Percentiles rank a stretch among this genome's conserved stretches.
Conservation (phyloP, 2,329 filamentous ascomycete genomes). For the Pseudocercospora fijiensis region DNA sequence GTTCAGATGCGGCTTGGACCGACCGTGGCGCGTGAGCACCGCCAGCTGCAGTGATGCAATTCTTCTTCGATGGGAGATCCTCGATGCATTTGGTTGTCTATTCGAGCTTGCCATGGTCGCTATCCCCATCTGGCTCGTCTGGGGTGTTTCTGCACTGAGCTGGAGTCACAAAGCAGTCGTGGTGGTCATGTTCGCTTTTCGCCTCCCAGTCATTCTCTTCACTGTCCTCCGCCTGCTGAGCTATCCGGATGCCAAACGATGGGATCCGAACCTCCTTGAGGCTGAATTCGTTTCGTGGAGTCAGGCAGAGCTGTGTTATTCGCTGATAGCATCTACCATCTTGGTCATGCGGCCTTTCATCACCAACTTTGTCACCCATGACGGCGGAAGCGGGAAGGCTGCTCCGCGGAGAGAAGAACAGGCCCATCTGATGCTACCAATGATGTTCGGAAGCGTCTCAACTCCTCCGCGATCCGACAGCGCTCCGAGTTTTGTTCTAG, state of each 20-base stretch:
- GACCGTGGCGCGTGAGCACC: conserved; percentile 17
- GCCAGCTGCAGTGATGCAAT: conserved; percentile 5
- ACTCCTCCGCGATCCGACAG: neutral
- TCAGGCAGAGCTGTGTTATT: conserved; percentile 23
- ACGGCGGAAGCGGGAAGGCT: conserved; percentile 7
- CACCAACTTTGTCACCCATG: conserved; percentile 22
- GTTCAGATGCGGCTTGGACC: conserved; percentile 21
- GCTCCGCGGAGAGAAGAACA: neutral
- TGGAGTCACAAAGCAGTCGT: conserved; percentile 6
- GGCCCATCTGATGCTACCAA: neutral
- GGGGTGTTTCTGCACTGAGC: conserved; percentile 3
- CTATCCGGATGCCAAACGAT: conserved; percentile 13
- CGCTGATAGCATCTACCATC: conserved; percentile 25
- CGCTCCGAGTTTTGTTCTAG: neutral
- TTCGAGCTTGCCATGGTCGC: conserved; percentile 15
- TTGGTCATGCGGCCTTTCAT: conserved; percentile 21
- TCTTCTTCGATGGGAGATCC: conserved; percentile 8
- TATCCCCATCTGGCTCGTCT: conserved; percentile 17
- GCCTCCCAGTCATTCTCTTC: conserved; percentile 20
- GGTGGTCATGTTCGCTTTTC: conserved; percentile 18
- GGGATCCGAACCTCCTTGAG: conserved; percentile 17
- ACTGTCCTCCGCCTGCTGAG: conserved; percentile 17
- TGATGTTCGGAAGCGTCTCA: neutral
- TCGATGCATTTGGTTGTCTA: conserved; percentile 1
- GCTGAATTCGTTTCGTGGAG: conserved; percentile 21